These are phyloP conservation scores for Toxicodendron radicans DNA, from an alignment of 345 rosid species.

Conservation along the genomic window DNA sequence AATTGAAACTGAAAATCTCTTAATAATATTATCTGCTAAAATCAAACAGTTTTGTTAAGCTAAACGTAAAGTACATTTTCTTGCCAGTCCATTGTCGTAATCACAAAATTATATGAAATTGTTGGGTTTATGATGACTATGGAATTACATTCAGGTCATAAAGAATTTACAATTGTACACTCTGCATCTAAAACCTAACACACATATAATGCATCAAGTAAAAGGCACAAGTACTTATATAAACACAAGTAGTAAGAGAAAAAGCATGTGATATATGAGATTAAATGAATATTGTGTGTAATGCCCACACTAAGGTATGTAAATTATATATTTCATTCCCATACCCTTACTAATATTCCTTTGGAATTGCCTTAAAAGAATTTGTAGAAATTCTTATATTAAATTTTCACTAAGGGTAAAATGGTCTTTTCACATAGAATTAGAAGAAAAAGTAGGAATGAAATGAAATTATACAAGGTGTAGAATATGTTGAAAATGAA, in stretches of 20 bases:
- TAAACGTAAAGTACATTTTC: not conserved
- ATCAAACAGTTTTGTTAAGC: slow-evolving; percentile 7
- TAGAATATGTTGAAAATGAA: too few species aligned
- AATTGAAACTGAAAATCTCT: not conserved
- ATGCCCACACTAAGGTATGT: too few species aligned
- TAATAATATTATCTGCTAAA: not conserved
- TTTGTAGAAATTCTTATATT: too few species aligned
- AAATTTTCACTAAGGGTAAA: too few species aligned
- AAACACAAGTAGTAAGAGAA: not conserved
- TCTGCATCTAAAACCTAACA: not conserved
- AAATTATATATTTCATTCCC: too few species aligned
- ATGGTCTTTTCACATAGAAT: too few species aligned
- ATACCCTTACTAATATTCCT: too few species aligned
- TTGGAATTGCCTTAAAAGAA: too few species aligned
- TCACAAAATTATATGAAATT: not conserved
- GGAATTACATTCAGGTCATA: not conserved
- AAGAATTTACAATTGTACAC: not conserved
- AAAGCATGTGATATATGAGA: not conserved
- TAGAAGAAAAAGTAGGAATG: too few species aligned
- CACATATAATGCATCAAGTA: not conserved
- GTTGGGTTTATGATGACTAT: not conserved
- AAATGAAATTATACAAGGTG: too few species aligned
- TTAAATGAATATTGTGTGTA: not conserved
- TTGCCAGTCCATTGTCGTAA: not conserved
- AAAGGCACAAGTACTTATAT: not conserved